Percentiles rank a stretch among this genome's conserved stretches.
phyloP scores from a whole-genome alignment of 2,329 filamentous ascomycete species.

The Ophidiomyces ophidiicola region DNA sequence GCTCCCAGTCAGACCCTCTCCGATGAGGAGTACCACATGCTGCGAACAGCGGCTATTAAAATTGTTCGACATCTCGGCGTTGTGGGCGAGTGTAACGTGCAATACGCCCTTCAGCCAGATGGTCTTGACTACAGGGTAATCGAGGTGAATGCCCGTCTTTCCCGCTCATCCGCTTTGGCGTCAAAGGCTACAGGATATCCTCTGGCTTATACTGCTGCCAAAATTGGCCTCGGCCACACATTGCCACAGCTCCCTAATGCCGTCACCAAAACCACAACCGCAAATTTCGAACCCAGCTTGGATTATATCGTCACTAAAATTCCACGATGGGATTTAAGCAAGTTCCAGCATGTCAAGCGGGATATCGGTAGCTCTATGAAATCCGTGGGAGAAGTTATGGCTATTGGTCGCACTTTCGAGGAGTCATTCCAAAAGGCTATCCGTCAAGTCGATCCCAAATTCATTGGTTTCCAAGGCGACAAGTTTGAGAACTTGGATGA shows the following conservation, averaged over 20 bases:
- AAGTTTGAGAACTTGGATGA: conserved; percentile 88
- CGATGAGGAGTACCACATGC: conserved; percentile 99
- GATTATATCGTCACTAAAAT: conserved; percentile 99
- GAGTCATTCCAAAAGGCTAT: conserved; percentile 99
- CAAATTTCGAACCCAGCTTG: conserved; percentile 94
- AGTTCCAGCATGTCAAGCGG: conserved; percentile 97
- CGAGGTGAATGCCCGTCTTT: conserved; percentile 96
- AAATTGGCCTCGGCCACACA: conserved; percentile 92
- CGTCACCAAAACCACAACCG: conserved; percentile 95
- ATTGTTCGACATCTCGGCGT: conserved; percentile 95
- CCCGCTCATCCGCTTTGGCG: conserved; percentile 87
- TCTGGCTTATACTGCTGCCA: conserved; percentile 90
- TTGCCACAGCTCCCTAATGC: conserved; percentile 93
- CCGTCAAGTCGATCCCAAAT: conserved; percentile 86
- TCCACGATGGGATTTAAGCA: conserved; percentile 92
- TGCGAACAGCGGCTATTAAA: conserved; percentile 93
- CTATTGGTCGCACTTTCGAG: conserved; percentile 94
- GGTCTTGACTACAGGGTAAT: conserved; percentile 97
- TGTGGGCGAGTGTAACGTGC: conserved; percentile 96
- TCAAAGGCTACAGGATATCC: conserved; percentile 98
- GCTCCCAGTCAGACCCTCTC: conserved; percentile 93
- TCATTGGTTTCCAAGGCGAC: conserved; percentile 86
- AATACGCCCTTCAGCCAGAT: conserved; percentile 93
- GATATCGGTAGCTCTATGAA: conserved; percentile 98
- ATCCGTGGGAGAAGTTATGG: conserved; percentile 98